Evolutionary conservation across 2,329 filamentous ascomycete species (phyloP).

Genomic region (Calonectria hongkongensis): DNA sequence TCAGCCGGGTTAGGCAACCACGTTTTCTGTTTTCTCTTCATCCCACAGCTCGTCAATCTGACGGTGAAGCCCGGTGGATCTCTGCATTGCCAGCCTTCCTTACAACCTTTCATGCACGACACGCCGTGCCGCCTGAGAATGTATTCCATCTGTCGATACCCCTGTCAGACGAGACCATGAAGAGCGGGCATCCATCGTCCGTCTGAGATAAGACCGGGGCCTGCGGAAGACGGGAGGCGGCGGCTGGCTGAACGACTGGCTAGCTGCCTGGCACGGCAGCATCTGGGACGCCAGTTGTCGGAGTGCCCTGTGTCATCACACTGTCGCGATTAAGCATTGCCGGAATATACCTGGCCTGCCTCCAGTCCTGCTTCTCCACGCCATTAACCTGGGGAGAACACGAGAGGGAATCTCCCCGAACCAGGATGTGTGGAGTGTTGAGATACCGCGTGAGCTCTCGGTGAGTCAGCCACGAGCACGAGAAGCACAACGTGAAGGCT

Average conservation of each 20-base stretch:
- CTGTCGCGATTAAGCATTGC: conserved; percentile 1
- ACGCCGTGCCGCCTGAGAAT: conserved; percentile 9
- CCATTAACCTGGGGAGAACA: conserved; percentile 29
- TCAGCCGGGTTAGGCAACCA: conserved; percentile 37
- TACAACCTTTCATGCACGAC: conserved; percentile 24
- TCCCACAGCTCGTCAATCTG: conserved; percentile 37
- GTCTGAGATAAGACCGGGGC: conserved; percentile 38
- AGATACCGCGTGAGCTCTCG: conserved; percentile 32
- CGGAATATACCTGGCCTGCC: background rate
- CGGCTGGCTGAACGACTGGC: conserved; percentile 25
- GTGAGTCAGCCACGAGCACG: conserved; percentile 37
- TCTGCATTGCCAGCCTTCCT: conserved; percentile 21
- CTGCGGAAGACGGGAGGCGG: conserved; percentile 13
- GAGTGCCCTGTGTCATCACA: conserved; percentile 11
- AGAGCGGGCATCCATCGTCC: conserved; percentile 2
- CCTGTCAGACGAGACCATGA: conserved; percentile 17
- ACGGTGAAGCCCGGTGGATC: conserved; percentile 39
- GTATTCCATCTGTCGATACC: conserved; percentile 26
- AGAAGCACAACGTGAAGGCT: conserved; percentile 29
- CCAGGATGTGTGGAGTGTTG: conserved; percentile 27
- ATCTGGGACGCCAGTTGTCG: conserved; percentile 15
- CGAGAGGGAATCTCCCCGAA: conserved; percentile 26
- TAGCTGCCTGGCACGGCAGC: conserved; percentile 25
- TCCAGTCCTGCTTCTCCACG: conserved; percentile 22
- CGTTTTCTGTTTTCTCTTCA: conserved; percentile 19